phyloP scores from a whole-genome alignment of 2,329 filamentous ascomycete genomes.

The Fusarium udum region DNA sequence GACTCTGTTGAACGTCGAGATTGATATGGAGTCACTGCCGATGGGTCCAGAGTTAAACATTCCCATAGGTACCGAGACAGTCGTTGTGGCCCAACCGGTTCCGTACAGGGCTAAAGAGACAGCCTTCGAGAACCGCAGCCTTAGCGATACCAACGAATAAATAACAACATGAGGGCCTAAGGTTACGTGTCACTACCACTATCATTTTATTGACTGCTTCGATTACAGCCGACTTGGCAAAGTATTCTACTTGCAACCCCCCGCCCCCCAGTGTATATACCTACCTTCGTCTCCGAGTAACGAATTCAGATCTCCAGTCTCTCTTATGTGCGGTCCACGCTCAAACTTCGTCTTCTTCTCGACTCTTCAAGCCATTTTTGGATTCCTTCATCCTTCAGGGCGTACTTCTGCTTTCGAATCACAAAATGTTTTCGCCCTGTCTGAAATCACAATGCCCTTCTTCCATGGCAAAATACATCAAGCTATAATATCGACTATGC shows the following conservation, averaged over 20 bases:
- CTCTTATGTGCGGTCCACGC: background rate
- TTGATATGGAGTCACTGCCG: slow-evolving; percentile 84
- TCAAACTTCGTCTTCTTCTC: background rate
- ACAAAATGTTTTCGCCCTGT: background rate
- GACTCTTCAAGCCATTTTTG: background rate
- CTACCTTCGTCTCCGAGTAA: background rate
- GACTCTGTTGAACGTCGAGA: slow-evolving; percentile 76
- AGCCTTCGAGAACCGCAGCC: slow-evolving; percentile 1
- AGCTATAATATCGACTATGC: background rate
- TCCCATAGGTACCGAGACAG: slow-evolving; percentile 81
- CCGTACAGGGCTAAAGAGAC: slow-evolving; percentile 46
- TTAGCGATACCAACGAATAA: background rate
- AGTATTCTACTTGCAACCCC: background rate
- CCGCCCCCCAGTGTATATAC: background rate
- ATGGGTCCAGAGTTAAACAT: slow-evolving; percentile 81
- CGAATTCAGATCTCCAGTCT: background rate
- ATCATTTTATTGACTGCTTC: background rate
- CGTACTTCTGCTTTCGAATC: too few relatives aligned
- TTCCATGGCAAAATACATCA: background rate
- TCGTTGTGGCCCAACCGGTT: slow-evolving; percentile 78
- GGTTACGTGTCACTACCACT: background rate
- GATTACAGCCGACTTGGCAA: background rate
- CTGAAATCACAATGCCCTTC: background rate
- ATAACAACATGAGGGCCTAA: background rate
- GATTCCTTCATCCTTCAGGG: background rate